These are phyloP conservation scores for Sarocladium oryzae DNA, from an alignment of 2,329 filamentous ascomycete genomes.

Conservation along the genomic window DNA sequence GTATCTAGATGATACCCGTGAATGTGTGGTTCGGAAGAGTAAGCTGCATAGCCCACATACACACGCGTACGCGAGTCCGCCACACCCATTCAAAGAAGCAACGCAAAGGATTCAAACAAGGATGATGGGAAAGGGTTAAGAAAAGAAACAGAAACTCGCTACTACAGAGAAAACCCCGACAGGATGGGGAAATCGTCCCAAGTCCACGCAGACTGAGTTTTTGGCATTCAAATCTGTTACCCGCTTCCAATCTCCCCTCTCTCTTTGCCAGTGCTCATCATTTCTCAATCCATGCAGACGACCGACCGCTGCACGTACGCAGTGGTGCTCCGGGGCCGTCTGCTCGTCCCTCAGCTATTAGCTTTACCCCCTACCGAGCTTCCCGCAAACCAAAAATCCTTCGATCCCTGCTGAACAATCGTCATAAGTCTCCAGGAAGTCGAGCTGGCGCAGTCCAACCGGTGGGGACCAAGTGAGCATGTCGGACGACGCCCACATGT, in stretches of 20 bases:
- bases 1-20: neutral
- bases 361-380: too few relatives aligned
- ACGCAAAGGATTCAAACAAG: conserved; percentile 16
- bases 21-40: too few relatives aligned
- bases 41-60: too few relatives aligned
- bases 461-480: neutral
- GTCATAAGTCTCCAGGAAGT: conserved; percentile 9
- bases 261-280: neutral
- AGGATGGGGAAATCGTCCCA: neutral
- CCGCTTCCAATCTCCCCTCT: conserved; percentile 8
- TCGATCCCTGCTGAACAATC: conserved; percentile 1
- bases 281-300: conserved; percentile 6
- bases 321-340: too few relatives aligned
- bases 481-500: neutral
- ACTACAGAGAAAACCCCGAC: neutral
- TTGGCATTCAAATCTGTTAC: neutral
- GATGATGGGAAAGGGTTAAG: neutral
- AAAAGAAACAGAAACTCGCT: neutral
- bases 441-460: too few relatives aligned
- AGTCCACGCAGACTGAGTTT: neutral
- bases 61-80: too few relatives aligned
- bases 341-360: too few relatives aligned
- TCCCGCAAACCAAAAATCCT: too few relatives aligned
- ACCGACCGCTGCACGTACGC: neutral
- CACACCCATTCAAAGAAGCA: conserved; percentile 6